These are phyloP conservation scores for Apiotrichum brassicae DNA, from an alignment of 1,284 basidiomycete genomes.

Conservation along the genomic window DNA sequence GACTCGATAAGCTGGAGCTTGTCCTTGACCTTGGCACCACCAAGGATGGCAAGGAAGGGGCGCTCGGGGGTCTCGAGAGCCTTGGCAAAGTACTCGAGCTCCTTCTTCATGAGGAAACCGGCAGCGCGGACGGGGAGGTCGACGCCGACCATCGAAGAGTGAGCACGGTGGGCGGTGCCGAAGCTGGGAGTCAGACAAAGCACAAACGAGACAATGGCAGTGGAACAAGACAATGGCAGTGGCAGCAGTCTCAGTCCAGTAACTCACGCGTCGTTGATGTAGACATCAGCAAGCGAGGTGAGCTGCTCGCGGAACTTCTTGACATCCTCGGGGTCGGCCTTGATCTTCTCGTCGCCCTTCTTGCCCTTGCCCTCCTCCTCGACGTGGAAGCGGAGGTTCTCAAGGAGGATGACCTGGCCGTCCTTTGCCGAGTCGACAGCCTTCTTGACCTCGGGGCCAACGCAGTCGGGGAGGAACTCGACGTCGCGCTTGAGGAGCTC, in stretches of 20 bases:
- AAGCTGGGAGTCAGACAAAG: constrained; percentile 50
- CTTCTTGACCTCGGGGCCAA: constrained; percentile 75
- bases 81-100: constrained; percentile 98
- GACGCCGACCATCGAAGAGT: constrained; percentile 97
- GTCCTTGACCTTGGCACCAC: constrained; percentile 97
- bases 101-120: constrained; percentile 97
- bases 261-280: constrained; percentile 85
- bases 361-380: constrained; percentile 98
- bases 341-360: constrained; percentile 69
- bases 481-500: constrained; percentile 64
- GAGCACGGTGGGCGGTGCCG: constrained; percentile 95
- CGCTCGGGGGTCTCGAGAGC: constrained; percentile 89
- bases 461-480: constrained; percentile 78
- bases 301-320: constrained; percentile 77
- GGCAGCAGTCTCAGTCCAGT: background rate
- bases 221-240: background rate
- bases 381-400: constrained; percentile 97
- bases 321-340: constrained; percentile 79
- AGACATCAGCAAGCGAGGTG: constrained; percentile 90
- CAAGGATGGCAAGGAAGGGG: constrained; percentile 96
- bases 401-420: constrained; percentile 85
- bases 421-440: constrained; percentile 63
- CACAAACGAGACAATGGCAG: background rate
- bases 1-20: constrained; percentile 99
- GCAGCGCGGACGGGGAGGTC: constrained; percentile 88